These are phyloP conservation scores for Fusarium pseudoanthophilum DNA, from an alignment of 2,329 filamentous ascomycete species.

Conservation along the genomic window DNA sequence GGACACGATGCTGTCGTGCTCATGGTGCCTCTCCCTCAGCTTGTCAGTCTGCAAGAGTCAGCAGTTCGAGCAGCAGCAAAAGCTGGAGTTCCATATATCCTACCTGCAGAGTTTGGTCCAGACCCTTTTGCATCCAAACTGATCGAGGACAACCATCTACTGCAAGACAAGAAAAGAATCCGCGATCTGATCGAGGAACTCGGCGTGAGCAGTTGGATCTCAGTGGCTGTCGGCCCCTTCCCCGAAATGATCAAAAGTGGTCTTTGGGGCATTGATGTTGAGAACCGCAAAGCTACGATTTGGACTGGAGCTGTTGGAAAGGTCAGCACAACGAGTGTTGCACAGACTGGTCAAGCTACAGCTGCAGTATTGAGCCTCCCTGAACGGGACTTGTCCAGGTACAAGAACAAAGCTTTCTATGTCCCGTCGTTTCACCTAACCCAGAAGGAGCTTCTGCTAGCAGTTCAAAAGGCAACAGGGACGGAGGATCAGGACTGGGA, in stretches of 20 bases:
- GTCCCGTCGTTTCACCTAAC: background rate
- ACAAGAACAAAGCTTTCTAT: slow-evolving; percentile 24
- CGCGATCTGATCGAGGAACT: slow-evolving; percentile 19
- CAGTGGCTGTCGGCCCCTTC: slow-evolving; percentile 15
- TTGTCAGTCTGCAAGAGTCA: slow-evolving; percentile 19
- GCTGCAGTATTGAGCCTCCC: slow-evolving; percentile 8
- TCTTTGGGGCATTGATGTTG: slow-evolving; percentile 16
- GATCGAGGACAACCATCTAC: slow-evolving; percentile 16
- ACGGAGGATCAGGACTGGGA: slow-evolving; percentile 17
- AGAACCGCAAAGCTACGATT: slow-evolving; percentile 10
- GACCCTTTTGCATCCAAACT: slow-evolving; percentile 9
- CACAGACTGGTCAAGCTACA: slow-evolving; percentile 1
- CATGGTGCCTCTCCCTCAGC: slow-evolving; percentile 17
- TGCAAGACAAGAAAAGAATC: slow-evolving; percentile 13
- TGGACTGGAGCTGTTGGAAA: background rate
- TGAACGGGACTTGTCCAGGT: background rate
- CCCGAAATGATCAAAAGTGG: slow-evolving; percentile 10
- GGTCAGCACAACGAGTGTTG: slow-evolving; percentile 1
- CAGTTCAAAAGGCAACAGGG: background rate
- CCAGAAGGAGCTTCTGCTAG: slow-evolving; percentile 17
- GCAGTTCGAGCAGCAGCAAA: slow-evolving; percentile 19
- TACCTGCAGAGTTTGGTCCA: slow-evolving; percentile 24
- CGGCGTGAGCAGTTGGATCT: slow-evolving; percentile 25
- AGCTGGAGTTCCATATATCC: background rate
- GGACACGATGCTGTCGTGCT: slow-evolving; percentile 17